A percentile compares a stretch with the other conserved stretches of the same genome.
These are phyloP conservation scores for Bonia amplexicaulis DNA, from an alignment of 176 grass and related monocot species.

Conservation along the genomic window DNA sequence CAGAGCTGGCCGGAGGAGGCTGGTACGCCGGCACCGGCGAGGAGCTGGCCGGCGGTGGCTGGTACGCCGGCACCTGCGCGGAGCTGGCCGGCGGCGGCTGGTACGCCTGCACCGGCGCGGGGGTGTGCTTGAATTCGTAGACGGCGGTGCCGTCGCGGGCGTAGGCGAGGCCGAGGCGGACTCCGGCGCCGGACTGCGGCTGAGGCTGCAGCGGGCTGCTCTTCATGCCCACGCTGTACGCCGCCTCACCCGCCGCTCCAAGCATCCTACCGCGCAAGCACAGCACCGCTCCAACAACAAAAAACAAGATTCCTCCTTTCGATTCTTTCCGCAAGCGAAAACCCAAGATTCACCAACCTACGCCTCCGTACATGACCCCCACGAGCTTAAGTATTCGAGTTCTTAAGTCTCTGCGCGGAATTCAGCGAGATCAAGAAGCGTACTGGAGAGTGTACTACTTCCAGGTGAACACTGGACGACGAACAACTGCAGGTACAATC, in stretches of 20 bases:
- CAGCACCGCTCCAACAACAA: background rate
- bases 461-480: background rate
- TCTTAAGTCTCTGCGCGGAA: background rate
- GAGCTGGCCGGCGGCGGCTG: background rate
- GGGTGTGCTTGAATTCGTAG: constrained; percentile 11
- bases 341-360: background rate
- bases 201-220: constrained; percentile 27
- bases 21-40: background rate
- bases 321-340: background rate
- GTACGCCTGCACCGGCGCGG: background rate
- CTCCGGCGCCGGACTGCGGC: background rate
- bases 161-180: constrained; percentile 21
- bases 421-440: constrained; percentile 5
- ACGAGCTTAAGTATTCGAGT: background rate
- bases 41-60: background rate
- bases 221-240: constrained; percentile 24
- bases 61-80: background rate
- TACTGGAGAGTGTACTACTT: background rate
- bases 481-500: background rate
- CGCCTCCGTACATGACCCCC: background rate
- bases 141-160: constrained; percentile 19
- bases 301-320: background rate
- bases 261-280: background rate
- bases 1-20: background rate
- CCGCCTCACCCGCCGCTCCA: constrained; percentile 12